Evolutionary conservation across 257 asterid species (phyloP), one percentile per base, ranked within the genome.

Genomic region (Scutellaria minor): DNA sequence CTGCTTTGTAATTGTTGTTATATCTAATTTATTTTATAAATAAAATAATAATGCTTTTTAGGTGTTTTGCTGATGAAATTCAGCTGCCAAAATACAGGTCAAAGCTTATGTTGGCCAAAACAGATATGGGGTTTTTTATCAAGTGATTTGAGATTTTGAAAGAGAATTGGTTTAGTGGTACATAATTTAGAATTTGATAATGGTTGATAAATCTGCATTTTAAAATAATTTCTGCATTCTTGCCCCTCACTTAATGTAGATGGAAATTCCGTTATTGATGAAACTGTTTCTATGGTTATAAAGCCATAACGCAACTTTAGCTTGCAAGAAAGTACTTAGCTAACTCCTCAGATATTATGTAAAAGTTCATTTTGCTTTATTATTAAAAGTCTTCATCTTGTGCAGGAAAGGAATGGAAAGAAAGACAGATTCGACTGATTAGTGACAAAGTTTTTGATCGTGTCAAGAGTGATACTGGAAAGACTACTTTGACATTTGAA

Each of bases 391-490:
- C 68, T 41, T 7, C 9, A 2, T 66, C 48, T 56, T 53, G 18
- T 73, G 76, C 86, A 94, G 98, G 99, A 60, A 88, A 85, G 76
- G 89, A 87, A 15, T 89, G 97, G 98, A 94, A 88, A 87, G 87
- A 88, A 41, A 80, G 24, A 70, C 90, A 92, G 80, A 88, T 88
- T 22, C 80, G 76, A 7, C 70, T 54, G 20, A 94, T 94, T 24
- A 35, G 95, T 2, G 84, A 90, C 79, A 87, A 66, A 81, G 90
- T 85, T 61, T 92, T 80, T 72, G 83, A 91, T 75, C 89, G 86
- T 69, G 83, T 91, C 82, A 85, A 81, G 78, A 71, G 67, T 20
- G 93, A 85, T 15, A 6, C 80, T 50, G 99, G 91, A 62, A 77
- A 63, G 72, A 75, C 73, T 39, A 85, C 66, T 61, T 82, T 94